These are phyloP conservation scores for Syncephalastrum monosporum DNA, from an alignment of 371 early-diverging fungal genomes.

Conservation along the genomic window DNA sequence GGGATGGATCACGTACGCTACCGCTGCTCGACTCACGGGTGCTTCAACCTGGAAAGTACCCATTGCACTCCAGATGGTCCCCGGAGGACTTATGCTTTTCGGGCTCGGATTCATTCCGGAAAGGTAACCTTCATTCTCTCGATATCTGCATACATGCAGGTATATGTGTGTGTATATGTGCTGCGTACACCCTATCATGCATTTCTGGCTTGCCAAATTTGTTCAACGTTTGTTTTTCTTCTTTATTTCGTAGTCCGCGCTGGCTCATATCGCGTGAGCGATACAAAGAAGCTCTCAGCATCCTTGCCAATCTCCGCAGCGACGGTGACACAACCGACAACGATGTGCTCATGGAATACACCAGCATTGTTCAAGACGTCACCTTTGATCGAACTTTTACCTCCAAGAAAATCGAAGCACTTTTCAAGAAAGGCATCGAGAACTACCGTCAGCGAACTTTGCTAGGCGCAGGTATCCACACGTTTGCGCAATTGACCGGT, in stretches of 20 bases:
- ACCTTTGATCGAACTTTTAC: slow-evolving; percentile 68
- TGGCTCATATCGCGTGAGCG: slow-evolving; percentile 73
- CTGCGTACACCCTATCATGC: too few species aligned
- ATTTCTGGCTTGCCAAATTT: too few species aligned
- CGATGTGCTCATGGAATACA: slow-evolving; percentile 53
- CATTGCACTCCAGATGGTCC: slow-evolving; percentile 73
- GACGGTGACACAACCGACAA: slow-evolving; percentile 7
- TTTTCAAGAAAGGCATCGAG: slow-evolving; percentile 50
- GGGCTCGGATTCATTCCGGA: slow-evolving; percentile 72
- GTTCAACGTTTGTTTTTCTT: too few species aligned
- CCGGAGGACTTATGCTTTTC: slow-evolving; percentile 62
- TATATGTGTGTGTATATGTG: slow-evolving; percentile 12
- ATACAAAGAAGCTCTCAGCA: slow-evolving; percentile 67
- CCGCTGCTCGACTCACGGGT: slow-evolving; percentile 6
- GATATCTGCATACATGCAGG: background rate
- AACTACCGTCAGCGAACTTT: slow-evolving; percentile 57
- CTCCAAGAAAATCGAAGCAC: slow-evolving; percentile 59
- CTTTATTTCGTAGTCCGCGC: slow-evolving; percentile 65
- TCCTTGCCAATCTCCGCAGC: slow-evolving; percentile 71
- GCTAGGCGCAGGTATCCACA: slow-evolving; percentile 71
- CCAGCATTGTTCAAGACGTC: slow-evolving; percentile 72
- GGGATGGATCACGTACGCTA: slow-evolving; percentile 36
- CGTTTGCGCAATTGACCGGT: slow-evolving; percentile 75
- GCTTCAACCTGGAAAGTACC: slow-evolving; percentile 45
- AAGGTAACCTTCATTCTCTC: slow-evolving; percentile 8